These are phyloP conservation scores for Cladosporium sp. DNA, from an alignment of 2,329 filamentous ascomycete genomes.

Conservation along the genomic window DNA sequence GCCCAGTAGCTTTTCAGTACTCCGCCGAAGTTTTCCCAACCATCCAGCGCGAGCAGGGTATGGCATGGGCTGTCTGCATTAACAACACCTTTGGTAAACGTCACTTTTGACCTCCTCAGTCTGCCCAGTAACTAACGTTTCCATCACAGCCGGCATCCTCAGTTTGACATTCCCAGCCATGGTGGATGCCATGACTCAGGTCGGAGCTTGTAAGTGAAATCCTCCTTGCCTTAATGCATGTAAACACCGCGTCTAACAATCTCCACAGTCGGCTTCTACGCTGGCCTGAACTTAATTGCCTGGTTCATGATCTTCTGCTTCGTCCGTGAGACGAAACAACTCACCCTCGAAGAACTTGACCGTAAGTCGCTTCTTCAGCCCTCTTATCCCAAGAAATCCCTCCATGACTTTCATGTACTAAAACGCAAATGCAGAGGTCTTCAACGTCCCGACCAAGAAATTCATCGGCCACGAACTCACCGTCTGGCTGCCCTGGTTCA, in stretches of 20 bases:
- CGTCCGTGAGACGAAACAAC: constrained; percentile 45
- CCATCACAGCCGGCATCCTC: constrained; percentile 33
- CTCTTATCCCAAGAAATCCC: too few relatives aligned
- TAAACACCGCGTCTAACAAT: constrained; percentile 19
- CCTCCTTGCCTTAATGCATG: constrained; percentile 30
- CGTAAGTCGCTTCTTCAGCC: constrained; percentile 15
- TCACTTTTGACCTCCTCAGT: not conserved
- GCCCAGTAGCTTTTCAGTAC: constrained; percentile 41
- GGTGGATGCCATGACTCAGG: constrained; percentile 45
- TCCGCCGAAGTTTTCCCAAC: constrained; percentile 44
- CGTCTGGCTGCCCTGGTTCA: constrained; percentile 39
- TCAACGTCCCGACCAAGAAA: constrained; percentile 46
- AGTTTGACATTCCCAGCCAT: constrained; percentile 45
- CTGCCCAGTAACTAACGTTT: constrained; percentile 29
- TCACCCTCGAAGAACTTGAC: constrained; percentile 46
- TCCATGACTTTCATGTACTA: not conserved
- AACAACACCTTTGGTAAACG: constrained; percentile 45
- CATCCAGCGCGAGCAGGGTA: constrained; percentile 40
- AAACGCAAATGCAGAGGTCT: constrained; percentile 39
- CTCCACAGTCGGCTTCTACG: constrained; percentile 51
- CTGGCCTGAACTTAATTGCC: constrained; percentile 53
- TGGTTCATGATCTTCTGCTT: constrained; percentile 48
- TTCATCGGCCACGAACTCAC: constrained; percentile 38
- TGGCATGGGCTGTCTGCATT: constrained; percentile 55
- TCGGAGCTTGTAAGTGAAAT: constrained; percentile 52